phyloP scores from a whole-genome alignment of 78 protist genomes.

The Isochrysis galbana region DNA sequence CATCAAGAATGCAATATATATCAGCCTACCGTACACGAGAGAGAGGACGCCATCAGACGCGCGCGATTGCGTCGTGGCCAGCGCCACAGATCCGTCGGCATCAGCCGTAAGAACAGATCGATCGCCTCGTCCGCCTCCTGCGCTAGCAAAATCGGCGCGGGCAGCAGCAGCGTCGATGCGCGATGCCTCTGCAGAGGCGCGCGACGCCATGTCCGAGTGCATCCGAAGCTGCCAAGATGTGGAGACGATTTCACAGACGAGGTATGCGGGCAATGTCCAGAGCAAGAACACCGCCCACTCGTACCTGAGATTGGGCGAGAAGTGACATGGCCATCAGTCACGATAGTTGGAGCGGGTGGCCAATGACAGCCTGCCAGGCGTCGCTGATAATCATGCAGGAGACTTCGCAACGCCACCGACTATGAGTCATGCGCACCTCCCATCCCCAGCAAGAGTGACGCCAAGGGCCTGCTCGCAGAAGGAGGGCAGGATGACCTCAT shows the following conservation, averaged over 20 bases:
- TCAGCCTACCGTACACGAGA: not conserved
- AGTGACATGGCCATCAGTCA: no score
- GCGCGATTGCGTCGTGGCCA: no score
- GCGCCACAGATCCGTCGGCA: no score
- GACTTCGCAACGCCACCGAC: no score
- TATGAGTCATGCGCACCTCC: no score
- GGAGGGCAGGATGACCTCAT: not conserved
- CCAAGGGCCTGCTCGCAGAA: not conserved
- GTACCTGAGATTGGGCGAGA: no score
- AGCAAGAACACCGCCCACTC: not conserved
- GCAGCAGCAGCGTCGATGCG: not conserved
- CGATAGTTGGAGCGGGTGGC: no score
- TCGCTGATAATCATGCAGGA: no score
- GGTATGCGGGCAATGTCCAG: not conserved
- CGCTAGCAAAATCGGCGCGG: not conserved
- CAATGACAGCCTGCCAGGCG: no score
- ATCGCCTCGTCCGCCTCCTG: not conserved
- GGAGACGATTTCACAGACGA: not conserved
- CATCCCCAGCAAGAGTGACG: not conserved
- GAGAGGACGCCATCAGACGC: no score
- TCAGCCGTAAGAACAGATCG: no score
- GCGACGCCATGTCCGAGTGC: not conserved
- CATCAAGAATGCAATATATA: not conserved
- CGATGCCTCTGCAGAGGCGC: not conserved
- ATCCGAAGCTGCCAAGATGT: not conserved